Percentiles rank a stretch among this genome's conserved stretches.
Conservation (phyloP, 2,329 filamentous ascomycete species). For the Aspergillus luchuensis region DNA sequence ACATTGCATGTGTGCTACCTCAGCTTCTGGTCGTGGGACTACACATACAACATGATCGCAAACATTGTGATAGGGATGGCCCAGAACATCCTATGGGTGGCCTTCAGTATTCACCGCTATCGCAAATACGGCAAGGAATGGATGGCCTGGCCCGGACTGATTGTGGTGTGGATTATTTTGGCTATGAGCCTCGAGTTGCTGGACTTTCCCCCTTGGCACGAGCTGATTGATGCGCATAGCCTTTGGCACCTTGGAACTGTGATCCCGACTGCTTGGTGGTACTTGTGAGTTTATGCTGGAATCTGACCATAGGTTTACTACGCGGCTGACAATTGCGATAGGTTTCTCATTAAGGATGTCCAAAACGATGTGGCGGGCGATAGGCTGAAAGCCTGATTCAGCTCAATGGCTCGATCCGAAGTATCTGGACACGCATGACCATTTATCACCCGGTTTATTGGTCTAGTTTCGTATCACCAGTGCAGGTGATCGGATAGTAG, state of each 20-base stretch:
- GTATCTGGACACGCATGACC: background rate
- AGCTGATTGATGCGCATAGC: conserved; percentile 87
- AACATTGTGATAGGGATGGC: conserved; percentile 81
- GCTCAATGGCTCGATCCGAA: background rate
- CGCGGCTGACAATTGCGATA: conserved; percentile 44
- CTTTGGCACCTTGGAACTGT: conserved; percentile 96
- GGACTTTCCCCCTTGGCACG: conserved; percentile 84
- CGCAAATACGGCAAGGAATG: conserved; percentile 67
- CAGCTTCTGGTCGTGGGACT: conserved; percentile 85
- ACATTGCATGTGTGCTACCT: conserved; percentile 78
- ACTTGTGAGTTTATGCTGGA: conserved; percentile 69
- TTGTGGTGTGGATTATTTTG: conserved; percentile 86
- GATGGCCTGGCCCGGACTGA: conserved; percentile 86
- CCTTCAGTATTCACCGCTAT: conserved; percentile 77
- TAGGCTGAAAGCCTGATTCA: conserved; percentile 66
- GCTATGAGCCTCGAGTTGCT: conserved; percentile 96
- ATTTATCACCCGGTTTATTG: background rate
- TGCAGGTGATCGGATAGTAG: conserved; percentile 17
- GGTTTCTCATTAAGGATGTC: conserved; percentile 84
- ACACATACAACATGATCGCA: conserved; percentile 96
- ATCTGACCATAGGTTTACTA: conserved; percentile 5
- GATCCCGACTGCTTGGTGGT: conserved; percentile 83
- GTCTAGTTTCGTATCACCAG: background rate
- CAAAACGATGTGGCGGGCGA: conserved; percentile 76
- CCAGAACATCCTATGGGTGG: conserved; percentile 82